Evolutionary conservation across 2,329 filamentous ascomycete genomes (phyloP).

Genomic region (Penicillium sp.): DNA sequence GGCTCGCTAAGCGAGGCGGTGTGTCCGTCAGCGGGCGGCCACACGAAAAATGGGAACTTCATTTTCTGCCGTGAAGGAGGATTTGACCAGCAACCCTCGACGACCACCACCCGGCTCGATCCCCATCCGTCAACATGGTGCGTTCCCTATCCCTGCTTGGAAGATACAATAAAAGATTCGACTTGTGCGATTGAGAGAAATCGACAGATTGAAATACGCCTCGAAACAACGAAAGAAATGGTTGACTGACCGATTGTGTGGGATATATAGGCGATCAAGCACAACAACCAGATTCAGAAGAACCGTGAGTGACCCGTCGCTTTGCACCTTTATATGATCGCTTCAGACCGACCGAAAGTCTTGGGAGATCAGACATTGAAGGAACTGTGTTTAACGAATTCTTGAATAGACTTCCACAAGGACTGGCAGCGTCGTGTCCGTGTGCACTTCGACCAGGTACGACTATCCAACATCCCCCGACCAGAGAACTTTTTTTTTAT

Average conservation of each 20-base stretch:
- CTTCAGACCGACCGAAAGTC: conserved; percentile 14
- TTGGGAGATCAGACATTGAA: conserved; percentile 17
- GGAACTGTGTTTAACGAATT: conserved; percentile 26
- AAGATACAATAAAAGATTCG: conserved; percentile 9
- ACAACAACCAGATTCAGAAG: conserved; percentile 98
- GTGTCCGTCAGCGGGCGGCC: conserved; percentile 35
- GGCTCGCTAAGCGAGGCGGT: conserved; percentile 46
- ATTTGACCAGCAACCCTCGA: conserved; percentile 47
- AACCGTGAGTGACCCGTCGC: conserved; percentile 65
- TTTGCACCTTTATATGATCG: conserved; percentile 1
- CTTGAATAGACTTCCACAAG: conserved; percentile 85
- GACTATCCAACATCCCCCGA: conserved; percentile 37
- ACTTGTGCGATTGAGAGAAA: conserved; percentile 11
- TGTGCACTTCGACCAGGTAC: conserved; percentile 99
- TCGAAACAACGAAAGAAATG: conserved; percentile 13
- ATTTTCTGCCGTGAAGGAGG: conserved; percentile 36
- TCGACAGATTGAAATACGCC: conserved; percentile 9
- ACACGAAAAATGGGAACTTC: conserved; percentile 42
- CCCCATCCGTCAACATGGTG: conserved; percentile 54
- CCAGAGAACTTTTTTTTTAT: conserved; percentile 6
- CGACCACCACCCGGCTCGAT: conserved; percentile 48
- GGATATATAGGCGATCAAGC: conserved; percentile 82
- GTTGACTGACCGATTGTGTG: conserved; percentile 27
- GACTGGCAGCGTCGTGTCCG: conserved; percentile 99
- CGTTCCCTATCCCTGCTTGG: conserved; percentile 26